Conservation (phyloP, 257 asterid genomes). For the Nicotiana obtusifolia region DNA sequence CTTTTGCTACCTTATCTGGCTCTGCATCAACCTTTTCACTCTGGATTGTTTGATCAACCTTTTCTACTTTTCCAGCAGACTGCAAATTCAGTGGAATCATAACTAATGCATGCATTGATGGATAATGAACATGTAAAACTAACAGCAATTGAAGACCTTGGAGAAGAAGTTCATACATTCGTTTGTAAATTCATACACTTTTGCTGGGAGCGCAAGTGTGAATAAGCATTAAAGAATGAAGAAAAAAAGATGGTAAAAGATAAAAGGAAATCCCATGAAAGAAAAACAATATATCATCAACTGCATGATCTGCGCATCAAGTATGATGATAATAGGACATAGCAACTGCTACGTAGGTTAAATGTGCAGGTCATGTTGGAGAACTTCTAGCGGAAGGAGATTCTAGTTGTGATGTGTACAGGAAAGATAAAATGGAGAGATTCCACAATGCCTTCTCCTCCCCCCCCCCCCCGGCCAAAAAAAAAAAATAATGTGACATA, state of each 20-base stretch:
- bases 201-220: background rate
- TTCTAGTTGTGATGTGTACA: background rate
- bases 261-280: background rate
- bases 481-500: background rate
- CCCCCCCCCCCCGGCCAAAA: background rate
- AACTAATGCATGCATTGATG: conserved; percentile 1
- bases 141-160: background rate
- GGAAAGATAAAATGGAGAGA: background rate
- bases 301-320: background rate
- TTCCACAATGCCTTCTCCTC: background rate
- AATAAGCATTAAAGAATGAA: background rate
- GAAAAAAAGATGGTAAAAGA: background rate
- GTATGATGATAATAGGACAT: background rate
- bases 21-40: conserved; percentile 28
- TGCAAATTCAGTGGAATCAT: conserved; percentile 28
- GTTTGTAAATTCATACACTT: background rate
- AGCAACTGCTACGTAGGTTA: background rate
- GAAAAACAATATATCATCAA: background rate
- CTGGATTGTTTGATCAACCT: conserved; percentile 37
- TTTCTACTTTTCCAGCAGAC: conserved; percentile 84
- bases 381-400: background rate
- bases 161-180: background rate
- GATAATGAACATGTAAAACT: background rate
- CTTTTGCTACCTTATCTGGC: conserved; percentile 25
- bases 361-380: background rate